Conservation (phyloP, 129 eudicot species). For the Artemisia annua region DNA sequence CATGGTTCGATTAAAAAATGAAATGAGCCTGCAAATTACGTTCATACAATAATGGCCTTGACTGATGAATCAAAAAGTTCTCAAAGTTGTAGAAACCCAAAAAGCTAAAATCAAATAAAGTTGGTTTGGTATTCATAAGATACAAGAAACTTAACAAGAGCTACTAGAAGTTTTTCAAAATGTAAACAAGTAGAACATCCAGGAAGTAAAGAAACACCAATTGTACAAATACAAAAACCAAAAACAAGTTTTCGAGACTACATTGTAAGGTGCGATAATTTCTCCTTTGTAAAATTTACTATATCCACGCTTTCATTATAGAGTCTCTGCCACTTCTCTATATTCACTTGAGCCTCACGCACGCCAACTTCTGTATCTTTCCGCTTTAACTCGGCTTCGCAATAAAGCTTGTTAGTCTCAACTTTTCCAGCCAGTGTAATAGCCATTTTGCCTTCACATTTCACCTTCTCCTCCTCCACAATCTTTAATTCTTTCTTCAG, state of each 20-base stretch:
- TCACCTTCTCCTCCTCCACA: background rate
- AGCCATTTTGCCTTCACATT: background rate
- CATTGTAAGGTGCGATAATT: slow-evolving; percentile 2
- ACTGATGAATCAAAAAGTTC: too few relatives aligned
- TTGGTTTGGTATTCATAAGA: too few relatives aligned
- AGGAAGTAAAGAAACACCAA: background rate
- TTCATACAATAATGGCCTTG: too few relatives aligned
- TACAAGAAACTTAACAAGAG: background rate
- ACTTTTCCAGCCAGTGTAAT: background rate
- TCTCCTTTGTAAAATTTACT: background rate
- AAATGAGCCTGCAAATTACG: too few relatives aligned
- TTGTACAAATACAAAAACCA: background rate
- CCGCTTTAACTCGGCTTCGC: background rate
- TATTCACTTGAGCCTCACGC: background rate
- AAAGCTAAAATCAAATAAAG: too few relatives aligned
- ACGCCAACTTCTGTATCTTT: background rate
- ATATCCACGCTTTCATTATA: background rate
- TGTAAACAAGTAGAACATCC: background rate
- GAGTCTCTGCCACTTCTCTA: background rate
- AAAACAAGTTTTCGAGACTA: background rate
- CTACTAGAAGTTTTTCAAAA: background rate
- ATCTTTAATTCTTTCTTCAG: background rate
- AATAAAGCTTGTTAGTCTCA: background rate
- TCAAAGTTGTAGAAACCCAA: too few relatives aligned
- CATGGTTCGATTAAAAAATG: too few relatives aligned